Evolutionary conservation across 1,139 yeast genomes (phyloP), one percentile per base, ranked within the genome.

Genomic region (Sugiyamaella xylanicola): DNA sequence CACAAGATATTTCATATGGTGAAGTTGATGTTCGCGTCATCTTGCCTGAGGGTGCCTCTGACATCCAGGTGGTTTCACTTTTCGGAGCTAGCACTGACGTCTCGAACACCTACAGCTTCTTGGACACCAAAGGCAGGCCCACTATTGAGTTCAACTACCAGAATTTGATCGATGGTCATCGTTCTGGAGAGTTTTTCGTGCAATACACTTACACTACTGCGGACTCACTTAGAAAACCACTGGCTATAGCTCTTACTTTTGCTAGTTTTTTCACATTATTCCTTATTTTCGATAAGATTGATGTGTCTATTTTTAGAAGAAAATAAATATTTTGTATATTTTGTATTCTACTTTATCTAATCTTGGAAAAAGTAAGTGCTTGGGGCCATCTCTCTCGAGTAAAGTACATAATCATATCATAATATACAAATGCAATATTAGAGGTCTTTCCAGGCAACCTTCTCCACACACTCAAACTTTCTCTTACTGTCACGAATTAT

Each of bases 11-110:
- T 48, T 60, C 66, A 27, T 92, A 91, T 70, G 86, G 84, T 55
- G 73, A 80, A 48, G 86, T 86, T 15, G 74, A 76, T 49, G 71
- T 89, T 51, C 79, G 80, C 44, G 75, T 93, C 63, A 86, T 84
- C 66, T 80, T 93, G 62, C 99, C 99, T 16, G 98, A 93, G 73
- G 93, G 93, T 51, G 87, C 98, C 4, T 76, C 82, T 62, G 75
- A 84, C 48, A 63, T 86, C 53, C 80, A 82, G 56, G 77, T 86
- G 41, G 74, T 82, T 39, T 78, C 88, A 17, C 86, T 93, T 19
- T 68, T 85, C 48, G 77, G 65, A 25, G 53, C 62, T 16, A 57
- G 54, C n/a, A 55, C 75, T 56, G 65, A 61, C 29, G 73, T 16
- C 59, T 77, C 54, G 60, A 64, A 5, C 68, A 79, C 59, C 71